Conservation (phyloP, 2,329 filamentous ascomycete genomes). For the Paracoccidioides brasiliensis region DNA sequence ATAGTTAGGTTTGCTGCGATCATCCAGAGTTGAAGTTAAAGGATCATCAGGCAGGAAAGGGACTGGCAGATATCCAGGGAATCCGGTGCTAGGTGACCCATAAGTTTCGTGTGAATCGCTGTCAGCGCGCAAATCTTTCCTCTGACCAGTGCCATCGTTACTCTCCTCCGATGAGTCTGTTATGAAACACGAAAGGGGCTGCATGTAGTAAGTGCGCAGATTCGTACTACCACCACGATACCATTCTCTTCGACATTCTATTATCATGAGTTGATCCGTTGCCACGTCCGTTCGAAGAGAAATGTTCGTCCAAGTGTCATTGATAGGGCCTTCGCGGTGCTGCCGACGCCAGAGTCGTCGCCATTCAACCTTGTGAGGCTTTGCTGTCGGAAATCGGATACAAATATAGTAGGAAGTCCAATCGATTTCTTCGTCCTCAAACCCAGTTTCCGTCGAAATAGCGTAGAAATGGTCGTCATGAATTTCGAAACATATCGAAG, state of each 20-base stretch:
- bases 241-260: constrained; percentile 61
- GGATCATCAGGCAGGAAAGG: constrained; percentile 18
- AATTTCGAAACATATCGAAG: constrained; percentile 59
- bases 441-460: constrained; percentile 51
- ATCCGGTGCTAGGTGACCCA: constrained; percentile 2
- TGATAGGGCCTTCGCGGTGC: constrained; percentile 56
- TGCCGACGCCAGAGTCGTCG: constrained; percentile 51
- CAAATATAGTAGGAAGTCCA: constrained; percentile 60
- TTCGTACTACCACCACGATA: constrained; percentile 42
- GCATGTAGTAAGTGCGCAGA: constrained; percentile 52
- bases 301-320: constrained; percentile 60
- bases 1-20: constrained; percentile 20
- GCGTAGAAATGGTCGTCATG: constrained; percentile 54
- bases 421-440: constrained; percentile 50
- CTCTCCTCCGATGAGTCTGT: constrained; percentile 11
- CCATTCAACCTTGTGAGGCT: constrained; percentile 35
- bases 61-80: constrained; percentile 10
- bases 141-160: not conserved
- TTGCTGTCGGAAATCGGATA: constrained; percentile 45
- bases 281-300: constrained; percentile 47
- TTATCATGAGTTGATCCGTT: constrained; percentile 45
- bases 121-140: not conserved
- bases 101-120: not conserved
- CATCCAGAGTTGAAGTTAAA: constrained; percentile 17
- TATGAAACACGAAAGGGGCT: constrained; percentile 21